Evolutionary conservation across 2,329 filamentous ascomycete genomes (phyloP).

Genomic region (Geosmithia flava): DNA sequence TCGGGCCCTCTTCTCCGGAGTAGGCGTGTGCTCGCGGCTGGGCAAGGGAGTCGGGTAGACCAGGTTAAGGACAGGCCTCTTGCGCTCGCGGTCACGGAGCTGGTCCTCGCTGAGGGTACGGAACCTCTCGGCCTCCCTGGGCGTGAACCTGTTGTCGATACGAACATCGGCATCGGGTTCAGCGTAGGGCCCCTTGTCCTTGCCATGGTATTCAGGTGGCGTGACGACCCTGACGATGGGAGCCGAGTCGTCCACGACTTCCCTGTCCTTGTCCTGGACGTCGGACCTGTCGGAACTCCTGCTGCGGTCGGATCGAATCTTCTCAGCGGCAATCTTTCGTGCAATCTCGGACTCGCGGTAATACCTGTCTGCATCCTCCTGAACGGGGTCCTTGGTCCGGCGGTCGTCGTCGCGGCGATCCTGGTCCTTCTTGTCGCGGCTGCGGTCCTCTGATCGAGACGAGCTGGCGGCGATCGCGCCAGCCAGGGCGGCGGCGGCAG

Average conservation of each 20-base stretch:
- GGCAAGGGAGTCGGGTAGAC: slow-evolving; percentile 45
- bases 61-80: slow-evolving; percentile 47
- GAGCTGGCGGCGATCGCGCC: slow-evolving; percentile 27
- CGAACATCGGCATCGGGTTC: slow-evolving; percentile 51
- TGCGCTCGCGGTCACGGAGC: slow-evolving; percentile 26
- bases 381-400: slow-evolving; percentile 28
- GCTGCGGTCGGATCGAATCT: slow-evolving; percentile 36
- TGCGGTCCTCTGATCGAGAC: slow-evolving; percentile 18
- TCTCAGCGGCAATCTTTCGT: slow-evolving; percentile 38
- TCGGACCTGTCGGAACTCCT: slow-evolving; percentile 40
- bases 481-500: slow-evolving; percentile 33
- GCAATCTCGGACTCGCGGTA: slow-evolving; percentile 44
- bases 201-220: slow-evolving; percentile 30
- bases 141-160: slow-evolving; percentile 46
- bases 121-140: slow-evolving; percentile 32
- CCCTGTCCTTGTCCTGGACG: slow-evolving; percentile 16
- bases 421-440: slow-evolving; percentile 17
- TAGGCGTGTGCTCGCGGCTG: slow-evolving; percentile 30
- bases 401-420: slow-evolving; percentile 11
- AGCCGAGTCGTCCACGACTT: slow-evolving; percentile 14
- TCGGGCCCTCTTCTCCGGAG: slow-evolving; percentile 10
- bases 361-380: slow-evolving; percentile 43
- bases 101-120: slow-evolving; percentile 12
- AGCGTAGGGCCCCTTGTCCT: slow-evolving; percentile 34
- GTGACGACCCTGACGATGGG: slow-evolving; percentile 34